These are phyloP conservation scores for Lactarius quietus DNA, from an alignment of 768 basidiomycete species.

Conservation along the genomic window DNA sequence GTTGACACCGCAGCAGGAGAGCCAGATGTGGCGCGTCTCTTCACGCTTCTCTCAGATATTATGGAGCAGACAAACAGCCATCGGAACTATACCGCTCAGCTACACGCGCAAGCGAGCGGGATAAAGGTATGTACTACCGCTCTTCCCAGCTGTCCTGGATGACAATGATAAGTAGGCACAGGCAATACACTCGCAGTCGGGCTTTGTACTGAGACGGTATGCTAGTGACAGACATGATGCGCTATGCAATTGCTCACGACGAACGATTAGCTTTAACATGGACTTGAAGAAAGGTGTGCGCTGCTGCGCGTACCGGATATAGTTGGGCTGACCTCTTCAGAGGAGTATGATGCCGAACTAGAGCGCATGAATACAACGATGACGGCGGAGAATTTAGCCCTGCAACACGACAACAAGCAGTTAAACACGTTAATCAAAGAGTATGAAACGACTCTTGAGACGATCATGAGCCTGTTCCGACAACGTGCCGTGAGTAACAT, in stretches of 20 bases:
- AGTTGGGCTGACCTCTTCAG: slow-evolving; percentile 40
- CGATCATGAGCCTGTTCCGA: slow-evolving; percentile 88
- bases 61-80: slow-evolving; percentile 82
- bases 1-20: slow-evolving; percentile 48
- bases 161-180: slow-evolving; percentile 52
- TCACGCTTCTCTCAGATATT: slow-evolving; percentile 70
- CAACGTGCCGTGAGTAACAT: slow-evolving; percentile 76
- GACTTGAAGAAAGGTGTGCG: slow-evolving; percentile 77
- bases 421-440: slow-evolving; percentile 88
- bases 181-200: slow-evolving; percentile 85
- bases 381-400: slow-evolving; percentile 72
- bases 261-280: slow-evolving; percentile 67
- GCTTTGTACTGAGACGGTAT: slow-evolving; percentile 83
- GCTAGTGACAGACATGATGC: slow-evolving; percentile 28
- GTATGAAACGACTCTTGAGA: slow-evolving; percentile 95
- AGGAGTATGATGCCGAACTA: slow-evolving; percentile 85
- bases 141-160: background rate
- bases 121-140: slow-evolving; percentile 60
- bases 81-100: slow-evolving; percentile 59
- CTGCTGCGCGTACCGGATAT: slow-evolving; percentile 8
- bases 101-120: slow-evolving; percentile 69
- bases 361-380: slow-evolving; percentile 85
- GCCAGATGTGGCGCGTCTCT: slow-evolving; percentile 58
- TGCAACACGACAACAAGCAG: slow-evolving; percentile 96
- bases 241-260: slow-evolving; percentile 5